Conservation (phyloP, 2,329 filamentous ascomycete species). For the Aspergillus ibericus region DNA sequence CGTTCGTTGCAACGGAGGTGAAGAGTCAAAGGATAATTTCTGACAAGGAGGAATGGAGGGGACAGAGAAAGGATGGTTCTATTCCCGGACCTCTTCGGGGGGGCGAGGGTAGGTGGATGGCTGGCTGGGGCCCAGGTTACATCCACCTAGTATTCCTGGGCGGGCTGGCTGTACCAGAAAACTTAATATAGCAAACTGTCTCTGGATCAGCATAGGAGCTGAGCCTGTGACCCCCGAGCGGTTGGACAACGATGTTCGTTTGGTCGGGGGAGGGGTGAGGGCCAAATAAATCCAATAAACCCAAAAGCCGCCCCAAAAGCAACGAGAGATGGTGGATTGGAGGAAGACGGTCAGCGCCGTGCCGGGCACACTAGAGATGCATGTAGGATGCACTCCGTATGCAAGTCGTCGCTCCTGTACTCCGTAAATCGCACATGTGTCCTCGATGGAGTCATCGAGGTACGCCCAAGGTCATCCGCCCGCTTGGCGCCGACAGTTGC, state of each 20-base stretch:
- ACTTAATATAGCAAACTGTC: neutral
- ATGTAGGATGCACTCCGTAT: constrained; percentile 2
- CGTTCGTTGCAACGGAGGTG: neutral
- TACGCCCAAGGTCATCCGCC: constrained; percentile 2
- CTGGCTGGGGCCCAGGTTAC: neutral
- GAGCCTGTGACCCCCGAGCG: neutral
- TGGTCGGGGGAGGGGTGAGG: neutral
- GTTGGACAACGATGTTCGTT: neutral
- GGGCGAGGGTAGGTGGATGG: neutral
- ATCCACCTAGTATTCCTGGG: neutral
- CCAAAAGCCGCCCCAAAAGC: neutral
- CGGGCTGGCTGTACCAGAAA: neutral
- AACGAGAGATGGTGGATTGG: neutral
- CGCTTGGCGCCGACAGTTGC: constrained; percentile 4
- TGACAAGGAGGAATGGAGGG: neutral
- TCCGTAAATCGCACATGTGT: neutral
- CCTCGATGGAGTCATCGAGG: no score
- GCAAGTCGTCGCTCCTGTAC: neutral
- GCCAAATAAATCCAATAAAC: neutral
- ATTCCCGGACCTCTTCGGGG: neutral
- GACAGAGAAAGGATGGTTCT: neutral
- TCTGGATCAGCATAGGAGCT: neutral
- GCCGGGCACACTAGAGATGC: constrained; percentile 1
- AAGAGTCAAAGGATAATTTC: neutral
- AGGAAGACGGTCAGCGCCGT: neutral